Evolutionary conservation across 1,139 yeast species (phyloP), one percentile per base, ranked within the genome.

Genomic region (Debaryomyces robertsiae): DNA sequence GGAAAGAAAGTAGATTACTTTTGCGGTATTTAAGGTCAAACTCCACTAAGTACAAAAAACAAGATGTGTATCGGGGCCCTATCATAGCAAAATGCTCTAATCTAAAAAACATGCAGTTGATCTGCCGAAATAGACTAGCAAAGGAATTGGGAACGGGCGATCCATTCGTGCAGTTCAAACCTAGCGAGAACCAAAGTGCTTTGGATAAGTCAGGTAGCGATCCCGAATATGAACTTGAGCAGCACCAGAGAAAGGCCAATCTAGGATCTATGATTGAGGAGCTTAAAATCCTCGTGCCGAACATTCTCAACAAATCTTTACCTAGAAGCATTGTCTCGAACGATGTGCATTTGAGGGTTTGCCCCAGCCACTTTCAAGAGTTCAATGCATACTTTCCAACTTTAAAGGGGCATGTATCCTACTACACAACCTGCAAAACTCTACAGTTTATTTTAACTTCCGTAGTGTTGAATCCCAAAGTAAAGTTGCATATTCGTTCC

Each of bases 381-480:
- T 49, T 59, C 29, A 75, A 76, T 40, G 74, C 82, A 1, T 76
- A 75, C 46, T 57, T 83, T 17, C 93, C 95, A 3, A 64, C 69
- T 10, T 66, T 86, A 24, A 74, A 73, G 41, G 95, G 95, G 3
- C 69, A 67, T 24, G 70, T 71, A 4, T 71, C 84, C 6, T 84
- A 82, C 58, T 70, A 69, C 39, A 69, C 85, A 2, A 63, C 81
- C 1, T 58, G 73, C 37, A 78, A 77, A 50, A 73, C 86, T 1
- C 55, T 82, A 2, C 82, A 81, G 51, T 50, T 82, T 33, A 59
- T 80, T 7, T 49, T 82, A 36, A 75, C 79, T 3, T 78, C 79
- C 29, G 65, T 83, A 39, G 70, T 82, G 14, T 55, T 83, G 23
- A 73, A 74, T 43, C 79, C 81, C 2, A 63, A 58, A 39, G 73